Percentiles rank a stretch among this genome's conserved stretches.
Conservation (phyloP, 805 yeast genomes). For the Scheffersomyces lignosus region DNA sequence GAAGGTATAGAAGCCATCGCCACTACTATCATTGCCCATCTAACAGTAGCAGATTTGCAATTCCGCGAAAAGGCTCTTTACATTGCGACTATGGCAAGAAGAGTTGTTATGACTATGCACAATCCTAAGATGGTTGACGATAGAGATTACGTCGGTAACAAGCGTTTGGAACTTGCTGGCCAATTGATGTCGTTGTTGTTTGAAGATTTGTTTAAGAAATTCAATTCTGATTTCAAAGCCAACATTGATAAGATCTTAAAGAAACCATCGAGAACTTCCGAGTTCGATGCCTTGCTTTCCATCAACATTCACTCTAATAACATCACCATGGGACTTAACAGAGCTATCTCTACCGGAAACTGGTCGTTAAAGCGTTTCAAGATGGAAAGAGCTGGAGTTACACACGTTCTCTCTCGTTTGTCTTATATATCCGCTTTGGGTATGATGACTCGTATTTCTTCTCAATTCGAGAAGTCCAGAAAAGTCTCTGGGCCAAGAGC, state of each 20-base stretch:
- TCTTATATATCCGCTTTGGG: conserved; percentile 95
- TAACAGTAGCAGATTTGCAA: conserved; percentile 79
- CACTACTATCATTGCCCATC: conserved; percentile 93
- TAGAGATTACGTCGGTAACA: conserved; percentile 97
- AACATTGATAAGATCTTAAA: conserved; percentile 91
- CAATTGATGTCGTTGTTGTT: conserved; percentile 92
- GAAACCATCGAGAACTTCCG: conserved; percentile 92
- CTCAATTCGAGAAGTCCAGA: conserved; percentile 97
- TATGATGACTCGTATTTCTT: conserved; percentile 99
- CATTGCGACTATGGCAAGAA: conserved; percentile 93
- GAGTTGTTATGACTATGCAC: conserved; percentile 93
- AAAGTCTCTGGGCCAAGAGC: conserved; percentile 99
- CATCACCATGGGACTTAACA: conserved; percentile 88
- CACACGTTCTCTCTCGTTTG: conserved; percentile 89
- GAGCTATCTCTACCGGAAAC: conserved; percentile 98
- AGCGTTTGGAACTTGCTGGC: conserved; percentile 95
- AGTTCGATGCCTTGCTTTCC: conserved; percentile 88
- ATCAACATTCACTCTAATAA: conserved; percentile 90
- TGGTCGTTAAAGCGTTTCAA: conserved; percentile 98
- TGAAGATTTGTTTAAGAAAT: conserved; percentile 96
- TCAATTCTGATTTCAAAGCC: conserved; percentile 91
- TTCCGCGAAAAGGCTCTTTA: conserved; percentile 93
- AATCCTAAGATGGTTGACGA: conserved; percentile 97
- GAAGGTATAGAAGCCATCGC: conserved; percentile 98
- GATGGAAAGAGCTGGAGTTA: conserved; percentile 99